Conservation (phyloP, 2,329 filamentous ascomycete genomes). For the Nemania bipapillata region DNA sequence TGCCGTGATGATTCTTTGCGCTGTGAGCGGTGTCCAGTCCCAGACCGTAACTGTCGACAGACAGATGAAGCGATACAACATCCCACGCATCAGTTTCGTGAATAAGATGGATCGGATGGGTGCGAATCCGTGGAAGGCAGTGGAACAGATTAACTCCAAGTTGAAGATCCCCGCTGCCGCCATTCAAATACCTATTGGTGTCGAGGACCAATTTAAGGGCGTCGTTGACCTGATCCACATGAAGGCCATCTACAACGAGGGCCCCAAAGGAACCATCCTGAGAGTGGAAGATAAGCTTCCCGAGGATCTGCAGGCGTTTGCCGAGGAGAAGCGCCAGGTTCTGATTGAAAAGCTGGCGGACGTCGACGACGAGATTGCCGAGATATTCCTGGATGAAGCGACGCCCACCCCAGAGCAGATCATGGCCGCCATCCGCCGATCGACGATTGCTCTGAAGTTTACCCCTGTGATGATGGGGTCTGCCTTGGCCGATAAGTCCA, state of each 20-base stretch:
- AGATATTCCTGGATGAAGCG: conserved; percentile 89
- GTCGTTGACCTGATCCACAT: conserved; percentile 93
- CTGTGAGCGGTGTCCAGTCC: conserved; percentile 94
- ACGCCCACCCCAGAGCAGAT: conserved; percentile 84
- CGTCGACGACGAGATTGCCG: conserved; percentile 96
- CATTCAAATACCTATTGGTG: conserved; percentile 91
- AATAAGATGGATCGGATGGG: conserved; percentile 99
- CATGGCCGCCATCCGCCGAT: conserved; percentile 88
- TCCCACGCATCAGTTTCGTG: conserved; percentile 93
- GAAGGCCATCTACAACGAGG: conserved; percentile 93
- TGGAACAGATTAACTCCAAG: conserved; percentile 97
- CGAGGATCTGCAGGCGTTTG: conserved; percentile 78
- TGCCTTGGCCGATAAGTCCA: conserved; percentile 90
- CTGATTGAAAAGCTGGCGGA: conserved; percentile 96
- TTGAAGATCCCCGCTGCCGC: conserved; percentile 92
- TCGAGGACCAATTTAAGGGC: conserved; percentile 90
- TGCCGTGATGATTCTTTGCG: conserved; percentile 97
- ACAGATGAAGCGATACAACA: conserved; percentile 98
- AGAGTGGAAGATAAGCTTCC: conserved; percentile 83
- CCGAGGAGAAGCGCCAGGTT: conserved; percentile 81
- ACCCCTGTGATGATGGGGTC: conserved; percentile 96
- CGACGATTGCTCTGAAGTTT: conserved; percentile 90
- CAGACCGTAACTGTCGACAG: conserved; percentile 98
- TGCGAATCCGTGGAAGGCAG: conserved; percentile 95
- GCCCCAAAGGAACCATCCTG: conserved; percentile 80